Conservation (phyloP, 306 rosid genomes). For the Dalbergia cochinchinensis region DNA sequence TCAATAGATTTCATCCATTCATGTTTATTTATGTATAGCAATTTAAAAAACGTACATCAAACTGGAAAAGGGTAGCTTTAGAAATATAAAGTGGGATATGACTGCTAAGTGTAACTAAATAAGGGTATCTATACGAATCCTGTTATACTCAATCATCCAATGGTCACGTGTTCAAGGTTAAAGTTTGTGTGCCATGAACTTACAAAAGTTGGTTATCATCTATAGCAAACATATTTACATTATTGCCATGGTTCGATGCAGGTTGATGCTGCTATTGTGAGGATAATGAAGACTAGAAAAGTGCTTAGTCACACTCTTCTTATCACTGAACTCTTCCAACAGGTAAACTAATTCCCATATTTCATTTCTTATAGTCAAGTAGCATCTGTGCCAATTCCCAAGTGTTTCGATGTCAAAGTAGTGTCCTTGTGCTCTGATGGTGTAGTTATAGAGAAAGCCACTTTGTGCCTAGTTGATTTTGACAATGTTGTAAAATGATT, state of each 20-base stretch:
- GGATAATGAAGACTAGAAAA: slow-evolving; percentile 99
- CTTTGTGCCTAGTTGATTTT: not conserved
- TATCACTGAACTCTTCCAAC: slow-evolving; percentile 98
- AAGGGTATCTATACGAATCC: not conserved
- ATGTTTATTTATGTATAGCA: too few species aligned
- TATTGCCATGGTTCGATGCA: slow-evolving; percentile 48
- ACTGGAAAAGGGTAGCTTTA: not conserved
- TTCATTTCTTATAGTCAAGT: slow-evolving; percentile 34
- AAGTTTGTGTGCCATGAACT: not conserved
- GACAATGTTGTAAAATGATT: slow-evolving; percentile 1
- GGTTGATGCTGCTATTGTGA: slow-evolving; percentile 99
- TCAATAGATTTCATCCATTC: not conserved
- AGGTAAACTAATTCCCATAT: slow-evolving; percentile 59
- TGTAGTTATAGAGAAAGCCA: slow-evolving; percentile 3
- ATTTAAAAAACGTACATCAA: not conserved
- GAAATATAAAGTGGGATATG: not conserved
- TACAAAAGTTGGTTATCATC: slow-evolving; percentile 3
- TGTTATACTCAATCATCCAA: not conserved
- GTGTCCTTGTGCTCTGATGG: slow-evolving; percentile 20
- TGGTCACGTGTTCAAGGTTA: slow-evolving; percentile 9
- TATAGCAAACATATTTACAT: slow-evolving; percentile 31
- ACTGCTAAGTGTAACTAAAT: not conserved
- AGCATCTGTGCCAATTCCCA: not conserved
- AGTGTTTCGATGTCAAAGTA: slow-evolving; percentile 25
- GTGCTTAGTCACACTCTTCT: slow-evolving; percentile 98